Percentiles rank a stretch among this genome's conserved stretches.
These are phyloP conservation scores for Polytolypa hystricis DNA, from an alignment of 2,329 filamentous ascomycete species.

Conservation along the genomic window DNA sequence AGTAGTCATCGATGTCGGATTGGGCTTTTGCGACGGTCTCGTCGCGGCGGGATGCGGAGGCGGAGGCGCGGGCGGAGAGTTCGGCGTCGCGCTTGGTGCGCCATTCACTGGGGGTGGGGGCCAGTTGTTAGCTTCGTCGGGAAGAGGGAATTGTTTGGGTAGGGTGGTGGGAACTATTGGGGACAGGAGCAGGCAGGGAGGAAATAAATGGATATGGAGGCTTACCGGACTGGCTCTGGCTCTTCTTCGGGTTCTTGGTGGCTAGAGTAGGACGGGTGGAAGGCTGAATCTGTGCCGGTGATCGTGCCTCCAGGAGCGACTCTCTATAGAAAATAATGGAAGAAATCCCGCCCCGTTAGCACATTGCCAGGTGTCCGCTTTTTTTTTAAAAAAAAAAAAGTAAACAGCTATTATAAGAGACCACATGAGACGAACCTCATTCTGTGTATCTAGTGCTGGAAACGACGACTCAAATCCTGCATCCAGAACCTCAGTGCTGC, in stretches of 20 bases:
- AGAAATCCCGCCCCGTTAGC: not conserved
- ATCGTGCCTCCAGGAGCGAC: constrained; percentile 69
- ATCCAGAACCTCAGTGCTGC: constrained; percentile 33
- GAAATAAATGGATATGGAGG: constrained; percentile 1
- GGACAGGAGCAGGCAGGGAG: not conserved
- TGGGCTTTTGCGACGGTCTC: constrained; percentile 83
- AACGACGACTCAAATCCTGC: constrained; percentile 77
- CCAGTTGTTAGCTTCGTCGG: too few species aligned
- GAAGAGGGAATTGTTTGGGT: constrained; percentile 3
- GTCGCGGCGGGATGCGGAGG: constrained; percentile 69
- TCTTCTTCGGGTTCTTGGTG: constrained; percentile 62
- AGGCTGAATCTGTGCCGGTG: constrained; percentile 56
- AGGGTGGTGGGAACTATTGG: not conserved
- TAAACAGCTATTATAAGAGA: not conserved
- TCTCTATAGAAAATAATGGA: constrained; percentile 36
- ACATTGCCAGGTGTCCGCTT: too few species aligned
- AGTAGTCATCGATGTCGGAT: constrained; percentile 95
- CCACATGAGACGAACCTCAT: constrained; percentile 47
- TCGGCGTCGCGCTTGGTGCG: constrained; percentile 76
- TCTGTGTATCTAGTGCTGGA: constrained; percentile 65
- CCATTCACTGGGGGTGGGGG: constrained; percentile 58
- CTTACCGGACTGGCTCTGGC: constrained; percentile 65
- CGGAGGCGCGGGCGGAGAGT: constrained; percentile 72
- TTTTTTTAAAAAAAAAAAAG: too few species aligned
- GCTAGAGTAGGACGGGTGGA: constrained; percentile 41